Evolutionary conservation across 2,329 filamentous ascomycete species (phyloP).

Genomic region (Trichophyton verrucosum): DNA sequence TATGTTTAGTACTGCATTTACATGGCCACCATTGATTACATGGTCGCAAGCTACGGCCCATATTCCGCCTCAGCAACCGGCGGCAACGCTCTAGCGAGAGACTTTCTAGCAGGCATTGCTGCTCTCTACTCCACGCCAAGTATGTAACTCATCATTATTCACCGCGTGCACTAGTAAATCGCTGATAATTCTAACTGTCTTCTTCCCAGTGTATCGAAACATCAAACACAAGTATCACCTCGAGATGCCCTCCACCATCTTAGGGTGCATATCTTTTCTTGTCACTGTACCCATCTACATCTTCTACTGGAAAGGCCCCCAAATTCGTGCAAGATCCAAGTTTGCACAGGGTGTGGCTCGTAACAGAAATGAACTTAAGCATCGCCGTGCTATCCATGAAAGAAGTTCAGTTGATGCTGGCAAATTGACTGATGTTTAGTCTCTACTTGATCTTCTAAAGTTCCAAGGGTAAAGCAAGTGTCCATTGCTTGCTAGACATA

Average conservation of each 20-base stretch:
- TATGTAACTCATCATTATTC: constrained; percentile 17
- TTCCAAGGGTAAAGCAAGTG: background rate
- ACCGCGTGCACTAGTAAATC: too few species aligned
- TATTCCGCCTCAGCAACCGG: constrained; percentile 54
- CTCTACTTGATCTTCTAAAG: background rate
- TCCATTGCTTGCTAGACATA: background rate
- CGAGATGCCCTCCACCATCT: constrained; percentile 47
- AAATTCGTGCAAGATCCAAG: constrained; percentile 45
- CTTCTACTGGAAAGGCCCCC: constrained; percentile 52
- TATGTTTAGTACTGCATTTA: constrained; percentile 38
- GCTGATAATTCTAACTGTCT: too few species aligned
- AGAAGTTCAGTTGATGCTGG: constrained; percentile 5
- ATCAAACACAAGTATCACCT: constrained; percentile 41
- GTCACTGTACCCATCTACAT: constrained; percentile 52
- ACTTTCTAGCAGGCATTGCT: constrained; percentile 50
- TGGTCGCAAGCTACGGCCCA: constrained; percentile 52
- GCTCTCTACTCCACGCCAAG: constrained; percentile 46
- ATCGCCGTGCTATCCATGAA: constrained; percentile 6
- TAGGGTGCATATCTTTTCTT: constrained; percentile 47
- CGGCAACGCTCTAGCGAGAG: constrained; percentile 52
- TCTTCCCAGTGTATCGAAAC: constrained; percentile 31
- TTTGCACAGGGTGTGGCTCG: constrained; percentile 51
- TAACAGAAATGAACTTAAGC: constrained; percentile 20
- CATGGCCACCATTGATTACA: constrained; percentile 55
- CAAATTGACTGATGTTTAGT: constrained; percentile 1